These are phyloP conservation scores for Venturia nashicola DNA, from an alignment of 2,329 filamentous ascomycete genomes.

Conservation along the genomic window DNA sequence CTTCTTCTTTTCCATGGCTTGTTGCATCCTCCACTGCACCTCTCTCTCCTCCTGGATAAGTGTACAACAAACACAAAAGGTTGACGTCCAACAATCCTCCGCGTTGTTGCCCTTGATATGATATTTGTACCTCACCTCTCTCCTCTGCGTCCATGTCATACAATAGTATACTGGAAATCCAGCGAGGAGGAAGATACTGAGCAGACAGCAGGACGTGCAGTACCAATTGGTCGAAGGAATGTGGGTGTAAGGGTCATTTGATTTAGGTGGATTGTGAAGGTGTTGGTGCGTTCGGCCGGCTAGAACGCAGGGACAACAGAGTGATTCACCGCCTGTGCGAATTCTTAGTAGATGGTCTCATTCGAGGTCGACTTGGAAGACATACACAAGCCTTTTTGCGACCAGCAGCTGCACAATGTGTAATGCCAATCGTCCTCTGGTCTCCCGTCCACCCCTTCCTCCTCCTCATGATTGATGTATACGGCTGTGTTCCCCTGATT, in stretches of 20 bases:
- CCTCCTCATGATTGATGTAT: background rate
- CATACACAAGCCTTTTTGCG: background rate
- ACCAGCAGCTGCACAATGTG: background rate
- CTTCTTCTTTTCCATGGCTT: background rate
- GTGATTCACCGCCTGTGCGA: conserved; percentile 7
- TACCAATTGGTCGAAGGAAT: conserved; percentile 8
- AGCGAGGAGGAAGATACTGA: background rate
- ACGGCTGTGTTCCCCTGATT: background rate
- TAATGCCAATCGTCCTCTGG: background rate
- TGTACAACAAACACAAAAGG: conserved; percentile 10
- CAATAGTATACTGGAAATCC: background rate
- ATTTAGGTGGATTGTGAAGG: conserved; percentile 5
- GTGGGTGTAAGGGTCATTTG: background rate
- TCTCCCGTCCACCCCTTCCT: background rate
- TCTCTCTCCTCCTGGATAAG: conserved; percentile 11
- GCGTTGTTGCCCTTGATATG: conserved; percentile 10
- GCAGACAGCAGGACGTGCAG: background rate
- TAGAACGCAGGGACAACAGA: conserved; percentile 9
- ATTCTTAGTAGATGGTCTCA: background rate
- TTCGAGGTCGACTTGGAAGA: background rate
- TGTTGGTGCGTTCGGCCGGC: conserved; percentile 9
- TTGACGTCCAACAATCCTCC: conserved; percentile 6
- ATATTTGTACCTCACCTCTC: conserved; percentile 10
- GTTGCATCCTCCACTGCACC: conserved; percentile 2
- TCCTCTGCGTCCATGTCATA: conserved; percentile 3